Conservation (phyloP, 1,284 basidiomycete genomes). For the Leccinum griseonigrum region DNA sequence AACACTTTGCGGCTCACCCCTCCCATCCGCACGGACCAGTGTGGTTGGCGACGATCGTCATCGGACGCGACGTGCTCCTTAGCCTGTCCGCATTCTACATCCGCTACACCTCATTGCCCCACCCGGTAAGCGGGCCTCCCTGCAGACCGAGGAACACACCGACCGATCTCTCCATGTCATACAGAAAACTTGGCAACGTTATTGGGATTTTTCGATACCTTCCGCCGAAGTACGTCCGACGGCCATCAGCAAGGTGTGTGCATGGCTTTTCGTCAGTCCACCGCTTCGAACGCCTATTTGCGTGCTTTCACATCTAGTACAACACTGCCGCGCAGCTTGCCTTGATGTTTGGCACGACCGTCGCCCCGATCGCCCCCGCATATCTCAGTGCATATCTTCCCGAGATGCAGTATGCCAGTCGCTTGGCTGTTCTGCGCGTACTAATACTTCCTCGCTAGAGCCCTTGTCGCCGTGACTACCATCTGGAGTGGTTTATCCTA, state of each 20-base stretch:
- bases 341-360: constrained; percentile 86
- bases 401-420: constrained; percentile 55
- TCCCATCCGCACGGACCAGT: constrained; percentile 47
- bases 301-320: constrained; percentile 45
- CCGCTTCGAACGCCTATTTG: neutral
- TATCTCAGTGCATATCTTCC: constrained; percentile 57
- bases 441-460: constrained; percentile 45
- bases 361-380: constrained; percentile 76
- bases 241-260: constrained; percentile 78
- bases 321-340: constrained; percentile 93
- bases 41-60: constrained; percentile 80
- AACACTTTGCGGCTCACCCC: neutral
- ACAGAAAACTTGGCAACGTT: constrained; percentile 88
- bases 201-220: constrained; percentile 95
- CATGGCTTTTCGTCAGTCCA: neutral
- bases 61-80: constrained; percentile 87
- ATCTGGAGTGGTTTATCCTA: constrained; percentile 93
- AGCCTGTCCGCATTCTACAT: constrained; percentile 93
- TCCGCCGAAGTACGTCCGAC: constrained; percentile 94
- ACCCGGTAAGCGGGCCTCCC: constrained; percentile 59
- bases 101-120: constrained; percentile 85
- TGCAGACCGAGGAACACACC: neutral
- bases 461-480: constrained; percentile 85
- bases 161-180: constrained; percentile 2
- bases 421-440: neutral